A percentile compares a stretch with the other conserved stretches of the same genome.
Evolutionary conservation across 805 yeast genomes (phyloP).

Genomic region (Myxozyma kluyveri): DNA sequence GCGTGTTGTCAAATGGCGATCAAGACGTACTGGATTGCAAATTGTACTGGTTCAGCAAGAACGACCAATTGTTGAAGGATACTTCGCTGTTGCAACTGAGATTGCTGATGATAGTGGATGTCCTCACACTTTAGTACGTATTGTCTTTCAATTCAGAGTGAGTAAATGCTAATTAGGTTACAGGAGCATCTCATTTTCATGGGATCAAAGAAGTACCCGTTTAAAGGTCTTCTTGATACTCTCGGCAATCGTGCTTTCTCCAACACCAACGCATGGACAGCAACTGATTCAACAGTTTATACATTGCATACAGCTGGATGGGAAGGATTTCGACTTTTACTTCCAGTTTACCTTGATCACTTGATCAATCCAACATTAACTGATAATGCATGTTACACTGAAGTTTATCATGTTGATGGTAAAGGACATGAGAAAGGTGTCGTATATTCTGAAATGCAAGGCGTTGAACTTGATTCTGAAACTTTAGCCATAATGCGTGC

Average conservation of each 20-base stretch:
- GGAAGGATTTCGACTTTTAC: constrained; percentile 81
- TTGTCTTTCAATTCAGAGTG: neutral
- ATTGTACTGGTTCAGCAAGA: constrained; percentile 72
- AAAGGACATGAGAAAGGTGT: constrained; percentile 91
- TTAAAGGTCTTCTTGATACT: constrained; percentile 84
- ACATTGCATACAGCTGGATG: constrained; percentile 91
- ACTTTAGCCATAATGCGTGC: constrained; percentile 42
- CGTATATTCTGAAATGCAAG: constrained; percentile 96
- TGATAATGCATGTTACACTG: constrained; percentile 87
- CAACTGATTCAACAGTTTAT: constrained; percentile 91
- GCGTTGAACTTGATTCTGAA: constrained; percentile 75
- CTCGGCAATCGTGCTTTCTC: constrained; percentile 82
- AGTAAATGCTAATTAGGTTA: neutral
- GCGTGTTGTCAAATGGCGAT: constrained; percentile 57
- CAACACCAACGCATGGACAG: constrained; percentile 92
- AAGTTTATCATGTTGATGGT: constrained; percentile 92
- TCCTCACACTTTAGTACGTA: constrained; percentile 72
- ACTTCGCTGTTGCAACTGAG: constrained; percentile 94
- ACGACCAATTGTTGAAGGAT: constrained; percentile 86
- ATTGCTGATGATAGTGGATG: constrained; percentile 82
- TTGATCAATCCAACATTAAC: constrained; percentile 78
- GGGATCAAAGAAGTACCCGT: constrained; percentile 89
- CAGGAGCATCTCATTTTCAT: constrained; percentile 84
- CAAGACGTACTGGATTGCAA: constrained; percentile 78
- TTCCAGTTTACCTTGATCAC: constrained; percentile 91